Base-by-base conservation (phyloP, 1,284 basidiomycete species). In the Moniliophthora roreri region DNA sequence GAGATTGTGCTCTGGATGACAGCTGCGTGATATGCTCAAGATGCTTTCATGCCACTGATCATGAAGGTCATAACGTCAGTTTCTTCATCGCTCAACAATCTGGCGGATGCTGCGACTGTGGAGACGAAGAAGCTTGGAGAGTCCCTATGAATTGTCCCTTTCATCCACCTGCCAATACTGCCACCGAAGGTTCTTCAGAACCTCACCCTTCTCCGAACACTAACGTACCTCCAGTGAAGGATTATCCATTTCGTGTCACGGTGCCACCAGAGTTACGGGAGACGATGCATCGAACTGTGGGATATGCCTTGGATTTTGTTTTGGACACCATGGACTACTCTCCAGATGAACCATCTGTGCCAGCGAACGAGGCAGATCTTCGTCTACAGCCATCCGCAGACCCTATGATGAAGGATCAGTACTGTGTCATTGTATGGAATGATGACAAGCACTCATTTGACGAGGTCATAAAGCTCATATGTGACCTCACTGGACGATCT, bases 401-500 rank as follows among this genome's bases (percentile, higher is more conserved):
- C 60, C 85, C 89, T 1, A 81, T 87, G 78, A 76, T 80, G 70
- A 85, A 84, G 59, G 88, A 95, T 58, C 82, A 90, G 32, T 96
- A 87, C 69, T 87, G 90, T 20, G 81, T 98, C 51, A 77, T 97
- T 16, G 73, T 98, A 1, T 98, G 95, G 95, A 95, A 97, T 69
- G 96, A 98, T 71, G 97, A 99, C 69, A 97, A 95, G 62, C 97
- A 98, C 69, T 95, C 93, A 1, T 92, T 91, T 62, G 87, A 89
- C 50, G 93, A 98, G 65, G 87, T 98, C 52, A 89, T 90, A 52
- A 83, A 89, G 58, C 82, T 95, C 53, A 74, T 97, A 5, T 75
- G 79, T 45, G 90, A 91, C 54, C 80, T 85, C 55, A 82, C 83
- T 7, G 78, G 81, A 53, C 76, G 81, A 52, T 68, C 82, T 18